These are phyloP conservation scores for Dictyostelium citrinum DNA, from an alignment of 78 protist genomes.

Conservation along the genomic window DNA sequence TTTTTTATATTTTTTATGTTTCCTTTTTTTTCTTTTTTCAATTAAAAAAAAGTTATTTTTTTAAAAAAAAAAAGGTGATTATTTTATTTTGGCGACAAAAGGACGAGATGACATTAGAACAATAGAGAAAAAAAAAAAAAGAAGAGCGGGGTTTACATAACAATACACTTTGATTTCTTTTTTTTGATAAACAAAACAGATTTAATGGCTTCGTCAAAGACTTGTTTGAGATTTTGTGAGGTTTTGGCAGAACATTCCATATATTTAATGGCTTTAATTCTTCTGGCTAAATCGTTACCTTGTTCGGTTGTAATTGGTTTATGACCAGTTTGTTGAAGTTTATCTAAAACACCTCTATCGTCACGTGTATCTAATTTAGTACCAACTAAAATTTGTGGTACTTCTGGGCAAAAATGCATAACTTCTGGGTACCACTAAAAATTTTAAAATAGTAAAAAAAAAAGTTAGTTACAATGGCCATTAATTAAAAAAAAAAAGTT, in stretches of 20 bases:
- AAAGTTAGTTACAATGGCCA: too few relatives aligned
- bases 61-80: not conserved
- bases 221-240: constrained; percentile 88
- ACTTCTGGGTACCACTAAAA: constrained; percentile 93
- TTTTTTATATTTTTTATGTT: not conserved
- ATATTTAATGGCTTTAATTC: constrained; percentile 87
- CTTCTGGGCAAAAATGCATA: constrained; percentile 91
- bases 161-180: constrained; percentile 44
- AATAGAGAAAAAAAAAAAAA: not conserved
- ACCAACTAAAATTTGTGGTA: constrained; percentile 94
- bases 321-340: constrained; percentile 52
- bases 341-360: constrained; percentile 79
- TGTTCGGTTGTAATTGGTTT: constrained; percentile 77
- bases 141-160: constrained; percentile 28
- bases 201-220: constrained; percentile 94
- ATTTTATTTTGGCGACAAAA: not conserved
- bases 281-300: constrained; percentile 75
- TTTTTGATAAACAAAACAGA: constrained; percentile 83
- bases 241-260: constrained; percentile 96
- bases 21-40: not conserved
- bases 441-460: not conserved
- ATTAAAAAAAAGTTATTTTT: too few relatives aligned
- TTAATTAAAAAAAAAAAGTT: not conserved
- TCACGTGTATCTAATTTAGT: constrained; percentile 91
- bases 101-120: not conserved